phyloP scores from a whole-genome alignment of 139 green algal genomes.

The Micractinium conductrix region DNA sequence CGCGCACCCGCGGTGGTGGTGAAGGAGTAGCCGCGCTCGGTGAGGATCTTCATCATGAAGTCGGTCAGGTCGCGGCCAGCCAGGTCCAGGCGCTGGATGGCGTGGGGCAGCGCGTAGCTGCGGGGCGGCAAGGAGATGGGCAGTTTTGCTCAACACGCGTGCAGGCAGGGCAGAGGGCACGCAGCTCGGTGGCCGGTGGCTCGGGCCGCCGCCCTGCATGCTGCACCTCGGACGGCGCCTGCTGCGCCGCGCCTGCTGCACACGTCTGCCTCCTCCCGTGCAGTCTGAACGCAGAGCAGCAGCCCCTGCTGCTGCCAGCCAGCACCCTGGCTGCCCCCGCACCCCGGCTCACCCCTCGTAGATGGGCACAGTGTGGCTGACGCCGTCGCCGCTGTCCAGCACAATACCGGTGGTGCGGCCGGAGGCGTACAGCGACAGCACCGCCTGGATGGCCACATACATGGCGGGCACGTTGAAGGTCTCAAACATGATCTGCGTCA shows the following conservation, averaged over 20 bases:
- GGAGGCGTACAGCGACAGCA: conserved; percentile 97
- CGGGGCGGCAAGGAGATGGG: neutral
- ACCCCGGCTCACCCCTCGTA: conserved; percentile 82
- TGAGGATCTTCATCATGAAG: conserved; percentile 93
- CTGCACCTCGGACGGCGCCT: no score
- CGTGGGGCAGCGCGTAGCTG: conserved; percentile 94
- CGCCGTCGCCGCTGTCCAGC: conserved; percentile 96
- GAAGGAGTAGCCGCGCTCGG: conserved; percentile 98
- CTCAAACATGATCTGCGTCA: conserved; percentile 99
- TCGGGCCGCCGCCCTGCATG: no score
- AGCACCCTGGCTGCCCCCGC: no score
- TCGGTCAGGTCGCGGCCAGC: conserved; percentile 97
- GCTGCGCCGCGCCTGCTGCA: neutral
- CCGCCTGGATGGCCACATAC: conserved; percentile 97
- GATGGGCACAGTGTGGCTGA: conserved; percentile 98
- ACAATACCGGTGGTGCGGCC: conserved; percentile 99
- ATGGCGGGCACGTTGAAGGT: conserved; percentile 98
- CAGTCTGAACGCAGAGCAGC: neutral
- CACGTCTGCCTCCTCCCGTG: neutral
- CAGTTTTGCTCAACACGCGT: no score
- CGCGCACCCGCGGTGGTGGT: conserved; percentile 84
- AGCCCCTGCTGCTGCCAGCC: neutral
- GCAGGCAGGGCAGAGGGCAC: no score
- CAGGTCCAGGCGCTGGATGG: conserved; percentile 96
- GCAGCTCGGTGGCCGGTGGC: no score